These are phyloP conservation scores for Metschnikowia rubicola DNA, from an alignment of 805 yeast species.

Conservation along the genomic window DNA sequence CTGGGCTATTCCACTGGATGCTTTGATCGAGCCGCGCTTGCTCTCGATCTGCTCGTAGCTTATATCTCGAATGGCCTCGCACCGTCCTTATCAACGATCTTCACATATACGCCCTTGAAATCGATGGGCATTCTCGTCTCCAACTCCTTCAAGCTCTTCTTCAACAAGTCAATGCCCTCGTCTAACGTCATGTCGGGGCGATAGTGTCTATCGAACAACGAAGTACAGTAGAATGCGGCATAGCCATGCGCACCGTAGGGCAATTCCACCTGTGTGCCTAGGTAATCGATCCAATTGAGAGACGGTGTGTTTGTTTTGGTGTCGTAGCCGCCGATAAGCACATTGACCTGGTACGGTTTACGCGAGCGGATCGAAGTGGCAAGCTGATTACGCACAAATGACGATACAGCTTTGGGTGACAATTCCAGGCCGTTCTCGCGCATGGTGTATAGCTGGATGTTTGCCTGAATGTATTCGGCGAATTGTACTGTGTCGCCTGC, in stretches of 20 bases:
- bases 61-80: conserved; percentile 39
- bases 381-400: conserved; percentile 82
- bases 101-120: conserved; percentile 79
- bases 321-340: conserved; percentile 84
- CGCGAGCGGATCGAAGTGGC: conserved; percentile 84
- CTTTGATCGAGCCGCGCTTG: no score
- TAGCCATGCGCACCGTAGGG: conserved; percentile 99
- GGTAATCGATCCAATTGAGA: conserved; percentile 86
- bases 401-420: conserved; percentile 81
- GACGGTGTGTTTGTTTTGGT: conserved; percentile 54
- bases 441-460: conserved; percentile 81
- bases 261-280: conserved; percentile 85
- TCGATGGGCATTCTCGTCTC: conserved; percentile 86
- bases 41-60: neutral
- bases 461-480: conserved; percentile 92
- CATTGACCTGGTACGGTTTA: conserved; percentile 91
- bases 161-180: conserved; percentile 75
- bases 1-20: no score
- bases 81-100: conserved; percentile 64
- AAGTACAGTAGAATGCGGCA: conserved; percentile 92
- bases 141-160: conserved; percentile 73
- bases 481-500: conserved; percentile 95
- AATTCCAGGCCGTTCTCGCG: conserved; percentile 75
- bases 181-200: conserved; percentile 67
- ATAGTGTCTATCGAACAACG: conserved; percentile 88